Evolutionary conservation across 768 basidiomycete genomes (phyloP).

Genomic region (Filobasidium wieringae): DNA sequence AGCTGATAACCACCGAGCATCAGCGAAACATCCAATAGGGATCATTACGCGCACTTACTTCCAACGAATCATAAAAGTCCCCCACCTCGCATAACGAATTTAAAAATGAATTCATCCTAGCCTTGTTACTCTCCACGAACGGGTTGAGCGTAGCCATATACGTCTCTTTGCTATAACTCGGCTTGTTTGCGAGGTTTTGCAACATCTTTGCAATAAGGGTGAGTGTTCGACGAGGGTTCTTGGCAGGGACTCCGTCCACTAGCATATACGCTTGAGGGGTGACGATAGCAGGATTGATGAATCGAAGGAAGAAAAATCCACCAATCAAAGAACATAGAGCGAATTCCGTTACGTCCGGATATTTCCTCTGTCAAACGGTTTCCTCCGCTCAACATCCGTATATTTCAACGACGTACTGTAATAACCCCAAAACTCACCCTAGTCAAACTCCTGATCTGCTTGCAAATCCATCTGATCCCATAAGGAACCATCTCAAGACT

Average conservation of each 20-base stretch:
- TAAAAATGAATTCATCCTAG: slow-evolving; percentile 91
- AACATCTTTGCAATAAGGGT: slow-evolving; percentile 99
- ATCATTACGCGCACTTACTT: slow-evolving; percentile 49
- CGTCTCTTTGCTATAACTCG: slow-evolving; percentile 89
- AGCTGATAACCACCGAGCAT: slow-evolving; percentile 49
- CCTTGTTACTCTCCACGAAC: slow-evolving; percentile 97
- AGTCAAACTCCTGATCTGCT: slow-evolving; percentile 93
- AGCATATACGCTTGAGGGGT: slow-evolving; percentile 99
- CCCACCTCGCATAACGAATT: slow-evolving; percentile 96
- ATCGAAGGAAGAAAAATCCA: slow-evolving; percentile 98
- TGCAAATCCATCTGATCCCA: slow-evolving; percentile 99
- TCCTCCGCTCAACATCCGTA: too few relatives aligned
- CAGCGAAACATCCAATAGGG: neutral
- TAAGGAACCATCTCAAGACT: slow-evolving; percentile 98
- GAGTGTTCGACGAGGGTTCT: slow-evolving; percentile 89
- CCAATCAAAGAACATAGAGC: slow-evolving; percentile 97
- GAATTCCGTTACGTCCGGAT: slow-evolving; percentile 95
- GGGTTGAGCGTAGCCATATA: slow-evolving; percentile 99
- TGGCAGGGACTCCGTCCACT: slow-evolving; percentile 92
- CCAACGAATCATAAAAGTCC: slow-evolving; percentile 96
- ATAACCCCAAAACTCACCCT: slow-evolving; percentile 46
- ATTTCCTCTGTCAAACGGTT: slow-evolving; percentile 61
- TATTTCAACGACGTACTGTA: neutral
- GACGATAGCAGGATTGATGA: slow-evolving; percentile 98
- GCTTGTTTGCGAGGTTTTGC: slow-evolving; percentile 97